phyloP scores from a whole-genome alignment of 768 basidiomycete genomes.

The Punctularia strigosozonata region DNA sequence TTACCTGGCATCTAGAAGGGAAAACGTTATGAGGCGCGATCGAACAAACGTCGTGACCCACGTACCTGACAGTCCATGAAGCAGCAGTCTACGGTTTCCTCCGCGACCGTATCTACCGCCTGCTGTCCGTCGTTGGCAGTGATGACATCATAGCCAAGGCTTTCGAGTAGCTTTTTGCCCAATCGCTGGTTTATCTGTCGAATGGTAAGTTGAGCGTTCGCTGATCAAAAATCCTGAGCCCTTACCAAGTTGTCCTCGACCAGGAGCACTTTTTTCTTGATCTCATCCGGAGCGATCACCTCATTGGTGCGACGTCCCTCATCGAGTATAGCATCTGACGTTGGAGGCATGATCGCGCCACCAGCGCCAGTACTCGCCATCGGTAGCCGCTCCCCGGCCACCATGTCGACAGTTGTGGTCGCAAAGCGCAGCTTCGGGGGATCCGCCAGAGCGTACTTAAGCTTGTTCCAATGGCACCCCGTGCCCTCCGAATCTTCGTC shows the following conservation, averaged over 20 bases:
- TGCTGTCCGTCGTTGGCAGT: slow-evolving; percentile 15
- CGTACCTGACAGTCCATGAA: slow-evolving; percentile 21
- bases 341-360: not conserved
- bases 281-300: not conserved
- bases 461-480: too few relatives aligned
- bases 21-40: too few relatives aligned
- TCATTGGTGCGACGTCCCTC: not conserved
- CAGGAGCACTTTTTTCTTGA: slow-evolving; percentile 9
- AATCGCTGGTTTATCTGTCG: slow-evolving; percentile 17
- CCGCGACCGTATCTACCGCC: slow-evolving; percentile 11
- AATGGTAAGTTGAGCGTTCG: too few relatives aligned
- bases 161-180: slow-evolving; percentile 14
- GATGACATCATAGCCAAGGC: slow-evolving; percentile 14
- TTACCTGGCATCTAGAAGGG: too few relatives aligned
- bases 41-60: too few relatives aligned
- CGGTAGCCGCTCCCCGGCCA: slow-evolving; percentile 1
- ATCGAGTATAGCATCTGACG: not conserved
- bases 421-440: slow-evolving; percentile 10
- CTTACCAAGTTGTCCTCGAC: slow-evolving; percentile 17
- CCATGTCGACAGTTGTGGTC: not conserved
- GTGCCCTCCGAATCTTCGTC: too few relatives aligned
- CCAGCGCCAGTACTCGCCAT: slow-evolving; percentile 3
- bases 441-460: slow-evolving; percentile 6
- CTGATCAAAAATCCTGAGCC: not conserved
- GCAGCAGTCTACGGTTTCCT: slow-evolving; percentile 10